Evolutionary conservation across 768 basidiomycete genomes (phyloP).

Genomic region (Megacollybia marginata): DNA sequence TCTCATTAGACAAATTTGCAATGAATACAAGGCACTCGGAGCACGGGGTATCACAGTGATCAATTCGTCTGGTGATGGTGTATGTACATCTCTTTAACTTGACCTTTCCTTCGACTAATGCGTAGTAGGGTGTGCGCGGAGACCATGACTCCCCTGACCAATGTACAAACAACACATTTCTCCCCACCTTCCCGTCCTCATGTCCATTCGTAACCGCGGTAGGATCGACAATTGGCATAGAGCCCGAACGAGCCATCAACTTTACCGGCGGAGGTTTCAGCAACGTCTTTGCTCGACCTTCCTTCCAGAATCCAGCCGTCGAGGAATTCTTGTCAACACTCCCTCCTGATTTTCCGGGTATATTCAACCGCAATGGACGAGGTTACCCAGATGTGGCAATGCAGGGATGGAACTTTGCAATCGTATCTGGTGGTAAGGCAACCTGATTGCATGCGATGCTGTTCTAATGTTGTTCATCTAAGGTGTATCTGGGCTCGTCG

Average conservation of each 20-base stretch:
- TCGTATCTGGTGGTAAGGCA: slow-evolving; percentile 14
- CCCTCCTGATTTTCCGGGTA: slow-evolving; percentile 28
- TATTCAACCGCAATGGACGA: slow-evolving; percentile 35
- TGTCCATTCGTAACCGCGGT: slow-evolving; percentile 28
- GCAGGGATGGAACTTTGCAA: too few species aligned
- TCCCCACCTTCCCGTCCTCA: slow-evolving; percentile 38
- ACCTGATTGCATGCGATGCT: slow-evolving; percentile 32
- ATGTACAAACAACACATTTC: slow-evolving; percentile 13
- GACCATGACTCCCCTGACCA: neutral
- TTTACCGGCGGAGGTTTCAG: slow-evolving; percentile 53
- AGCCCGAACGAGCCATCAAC: slow-evolving; percentile 24
- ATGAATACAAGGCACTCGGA: slow-evolving; percentile 28
- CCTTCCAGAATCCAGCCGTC: slow-evolving; percentile 20
- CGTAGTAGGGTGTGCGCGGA: too few species aligned
- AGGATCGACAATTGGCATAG: slow-evolving; percentile 35
- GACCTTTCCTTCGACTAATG: neutral
- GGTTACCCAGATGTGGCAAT: slow-evolving; percentile 9
- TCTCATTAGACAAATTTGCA: slow-evolving; percentile 15
- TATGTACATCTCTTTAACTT: slow-evolving; percentile 11
- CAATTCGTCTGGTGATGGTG: slow-evolving; percentile 39
- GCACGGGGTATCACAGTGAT: slow-evolving; percentile 41
- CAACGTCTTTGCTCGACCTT: slow-evolving; percentile 25
- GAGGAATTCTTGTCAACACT: slow-evolving; percentile 16
- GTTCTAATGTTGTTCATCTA: slow-evolving; percentile 11
- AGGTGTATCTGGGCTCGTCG: slow-evolving; percentile 18